Percentiles rank a stretch among this genome's conserved stretches.
These are phyloP conservation scores for Chlorella variabilis DNA, from an alignment of 163 green algal species.

Conservation along the genomic window DNA sequence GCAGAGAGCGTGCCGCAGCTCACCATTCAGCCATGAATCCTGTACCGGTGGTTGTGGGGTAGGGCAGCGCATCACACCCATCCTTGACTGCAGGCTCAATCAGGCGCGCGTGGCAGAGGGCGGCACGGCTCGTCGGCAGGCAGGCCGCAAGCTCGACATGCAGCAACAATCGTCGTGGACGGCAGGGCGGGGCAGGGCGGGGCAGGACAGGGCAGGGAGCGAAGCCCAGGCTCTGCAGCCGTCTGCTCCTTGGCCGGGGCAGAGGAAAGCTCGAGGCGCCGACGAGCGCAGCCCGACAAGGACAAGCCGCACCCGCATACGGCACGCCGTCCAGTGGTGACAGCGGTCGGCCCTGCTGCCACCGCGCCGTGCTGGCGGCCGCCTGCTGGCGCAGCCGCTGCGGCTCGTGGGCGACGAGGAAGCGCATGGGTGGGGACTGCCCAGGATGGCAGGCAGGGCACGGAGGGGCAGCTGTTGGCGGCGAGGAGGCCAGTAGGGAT, in stretches of 20 bases:
- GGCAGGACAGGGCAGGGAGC: too few species aligned
- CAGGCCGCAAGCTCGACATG: too few species aligned
- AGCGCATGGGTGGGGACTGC: slow-evolving; percentile 34
- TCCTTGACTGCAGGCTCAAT: slow-evolving; percentile 71
- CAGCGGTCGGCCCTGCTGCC: slow-evolving; percentile 42
- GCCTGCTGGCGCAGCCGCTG: slow-evolving; percentile 51
- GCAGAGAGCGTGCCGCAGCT: neutral
- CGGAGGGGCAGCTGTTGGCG: neutral
- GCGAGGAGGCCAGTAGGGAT: neutral
- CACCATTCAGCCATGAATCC: slow-evolving; percentile 56
- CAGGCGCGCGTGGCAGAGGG: neutral
- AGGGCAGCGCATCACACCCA: slow-evolving; percentile 61
- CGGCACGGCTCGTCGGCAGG: neutral
- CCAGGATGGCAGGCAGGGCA: slow-evolving; percentile 5
- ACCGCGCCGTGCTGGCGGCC: slow-evolving; percentile 51
- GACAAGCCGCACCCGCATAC: slow-evolving; percentile 51
- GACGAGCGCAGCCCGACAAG: too few species aligned
- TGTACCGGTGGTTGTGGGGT: slow-evolving; percentile 73
- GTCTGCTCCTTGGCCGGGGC: too few species aligned
- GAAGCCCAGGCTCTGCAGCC: too few species aligned
- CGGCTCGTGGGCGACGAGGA: slow-evolving; percentile 44
- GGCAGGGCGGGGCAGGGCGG: too few species aligned
- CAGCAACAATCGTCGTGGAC: too few species aligned
- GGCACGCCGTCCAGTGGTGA: slow-evolving; percentile 76
- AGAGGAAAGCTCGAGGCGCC: too few species aligned